Evolutionary conservation across 257 asterid species (phyloP).

Genomic region (Fraxinus pennsylvanica): DNA sequence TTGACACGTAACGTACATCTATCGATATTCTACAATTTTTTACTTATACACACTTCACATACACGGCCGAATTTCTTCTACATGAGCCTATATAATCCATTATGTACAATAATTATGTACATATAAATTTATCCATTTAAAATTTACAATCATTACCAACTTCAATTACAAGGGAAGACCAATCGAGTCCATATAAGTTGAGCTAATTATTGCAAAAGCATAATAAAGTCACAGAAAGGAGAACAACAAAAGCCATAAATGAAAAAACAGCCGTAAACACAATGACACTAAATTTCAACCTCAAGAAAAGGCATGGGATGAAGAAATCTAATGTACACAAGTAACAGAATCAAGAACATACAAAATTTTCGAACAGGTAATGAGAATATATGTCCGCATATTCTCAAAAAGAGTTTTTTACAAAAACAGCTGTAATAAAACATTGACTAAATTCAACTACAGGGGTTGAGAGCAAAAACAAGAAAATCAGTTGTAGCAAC

Average conservation of each 20-base stretch:
- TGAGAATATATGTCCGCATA: background rate
- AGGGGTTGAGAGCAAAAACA: background rate
- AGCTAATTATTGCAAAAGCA: background rate
- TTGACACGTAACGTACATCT: too few relatives aligned
- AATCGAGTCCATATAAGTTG: background rate
- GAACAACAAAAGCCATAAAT: background rate
- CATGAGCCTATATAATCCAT: too few relatives aligned
- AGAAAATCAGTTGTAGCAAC: conserved; percentile 6
- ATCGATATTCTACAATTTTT: too few relatives aligned
- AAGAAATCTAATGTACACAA: background rate
- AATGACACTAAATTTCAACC: background rate
- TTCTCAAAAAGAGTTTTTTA: background rate
- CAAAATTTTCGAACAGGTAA: background rate
- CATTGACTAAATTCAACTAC: background rate
- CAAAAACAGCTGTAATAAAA: background rate
- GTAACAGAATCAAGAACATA: background rate
- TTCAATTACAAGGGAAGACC: background rate
- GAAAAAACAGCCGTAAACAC: background rate
- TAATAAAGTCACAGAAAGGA: too few relatives aligned
- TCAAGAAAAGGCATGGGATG: background rate
- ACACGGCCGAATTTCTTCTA: too few relatives aligned
- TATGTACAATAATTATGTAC: too few relatives aligned
- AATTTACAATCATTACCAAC: background rate
- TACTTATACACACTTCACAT: too few relatives aligned
- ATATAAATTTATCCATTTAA: too few relatives aligned